phyloP scores from a whole-genome alignment of 495 filamentous ascomycete genomes.

The Penicillium malachiteum region DNA sequence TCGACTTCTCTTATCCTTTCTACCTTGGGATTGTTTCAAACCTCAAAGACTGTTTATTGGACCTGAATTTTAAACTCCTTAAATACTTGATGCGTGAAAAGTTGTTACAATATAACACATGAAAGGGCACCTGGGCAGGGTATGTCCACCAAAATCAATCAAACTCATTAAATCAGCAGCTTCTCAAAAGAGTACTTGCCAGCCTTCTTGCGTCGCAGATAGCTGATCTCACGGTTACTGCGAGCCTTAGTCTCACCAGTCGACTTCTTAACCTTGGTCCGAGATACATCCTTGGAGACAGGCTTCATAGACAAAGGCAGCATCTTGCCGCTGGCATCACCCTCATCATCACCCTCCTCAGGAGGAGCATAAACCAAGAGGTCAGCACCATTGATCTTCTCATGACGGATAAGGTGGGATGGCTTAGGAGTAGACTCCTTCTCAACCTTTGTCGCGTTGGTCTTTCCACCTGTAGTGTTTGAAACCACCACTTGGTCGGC shows the following conservation, averaged over 20 bases:
- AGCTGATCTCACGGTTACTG: constrained; percentile 66
- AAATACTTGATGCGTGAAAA: constrained; percentile 20
- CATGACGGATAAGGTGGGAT: constrained; percentile 32
- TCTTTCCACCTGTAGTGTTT: constrained; percentile 7
- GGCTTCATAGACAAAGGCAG: constrained; percentile 72
- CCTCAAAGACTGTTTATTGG: not conserved
- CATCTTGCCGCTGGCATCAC: constrained; percentile 39
- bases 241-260: constrained; percentile 60
- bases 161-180: constrained; percentile 53
- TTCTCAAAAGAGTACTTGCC: constrained; percentile 76
- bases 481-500: constrained; percentile 39
- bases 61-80: constrained; percentile 21
- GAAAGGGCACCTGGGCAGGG: constrained; percentile 6
- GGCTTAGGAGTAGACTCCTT: constrained; percentile 9
- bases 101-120: constrained; percentile 25
- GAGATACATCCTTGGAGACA: constrained; percentile 57
- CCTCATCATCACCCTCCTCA: constrained; percentile 34
- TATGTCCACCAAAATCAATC: constrained; percentile 10
- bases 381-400: constrained; percentile 46
- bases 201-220: constrained; percentile 67
- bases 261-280: constrained; percentile 40
- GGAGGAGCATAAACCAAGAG: constrained; percentile 37
- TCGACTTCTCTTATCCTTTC: too few species aligned
- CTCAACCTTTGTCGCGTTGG: constrained; percentile 10
- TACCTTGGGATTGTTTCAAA: too few species aligned